These are phyloP conservation scores for Aurinia saxatilis DNA, from an alignment of 345 rosid genomes.

Conservation along the genomic window DNA sequence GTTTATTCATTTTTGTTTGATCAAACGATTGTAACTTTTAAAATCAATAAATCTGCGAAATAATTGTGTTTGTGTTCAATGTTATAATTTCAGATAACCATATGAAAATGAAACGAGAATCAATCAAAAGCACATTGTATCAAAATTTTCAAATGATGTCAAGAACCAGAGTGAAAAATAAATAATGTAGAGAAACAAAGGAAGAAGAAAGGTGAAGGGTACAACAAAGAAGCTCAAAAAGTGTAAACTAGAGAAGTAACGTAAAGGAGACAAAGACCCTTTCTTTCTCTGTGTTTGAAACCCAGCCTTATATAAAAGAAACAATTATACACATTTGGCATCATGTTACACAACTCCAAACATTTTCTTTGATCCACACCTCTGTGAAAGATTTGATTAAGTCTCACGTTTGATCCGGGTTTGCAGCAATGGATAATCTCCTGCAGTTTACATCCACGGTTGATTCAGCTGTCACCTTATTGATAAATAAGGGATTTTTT, in stretches of 20 bases:
- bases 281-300: slow-evolving; percentile 16
- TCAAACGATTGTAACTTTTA: background rate
- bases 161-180: background rate
- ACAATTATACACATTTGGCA: slow-evolving; percentile 33
- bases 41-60: slow-evolving; percentile 9
- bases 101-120: background rate
- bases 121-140: background rate
- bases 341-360: slow-evolving; percentile 27
- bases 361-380: slow-evolving; percentile 8
- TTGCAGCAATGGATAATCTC: slow-evolving; percentile 10
- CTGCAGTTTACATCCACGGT: slow-evolving; percentile 2
- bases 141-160: slow-evolving; percentile 18
- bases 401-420: slow-evolving; percentile 8
- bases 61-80: background rate
- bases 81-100: background rate
- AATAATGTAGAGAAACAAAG: background rate
- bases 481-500: slow-evolving; percentile 5
- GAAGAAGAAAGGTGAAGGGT: background rate
- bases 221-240: slow-evolving; percentile 17
- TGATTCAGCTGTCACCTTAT: slow-evolving; percentile 1
- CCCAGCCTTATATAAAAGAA: slow-evolving; percentile 19
- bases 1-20: slow-evolving; percentile 22
- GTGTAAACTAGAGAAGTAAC: background rate
- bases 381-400: slow-evolving; percentile 1
- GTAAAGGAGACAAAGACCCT: background rate